phyloP scores from a whole-genome alignment of 176 grass and related monocot species.

The Alloteropsis semialata region DNA sequence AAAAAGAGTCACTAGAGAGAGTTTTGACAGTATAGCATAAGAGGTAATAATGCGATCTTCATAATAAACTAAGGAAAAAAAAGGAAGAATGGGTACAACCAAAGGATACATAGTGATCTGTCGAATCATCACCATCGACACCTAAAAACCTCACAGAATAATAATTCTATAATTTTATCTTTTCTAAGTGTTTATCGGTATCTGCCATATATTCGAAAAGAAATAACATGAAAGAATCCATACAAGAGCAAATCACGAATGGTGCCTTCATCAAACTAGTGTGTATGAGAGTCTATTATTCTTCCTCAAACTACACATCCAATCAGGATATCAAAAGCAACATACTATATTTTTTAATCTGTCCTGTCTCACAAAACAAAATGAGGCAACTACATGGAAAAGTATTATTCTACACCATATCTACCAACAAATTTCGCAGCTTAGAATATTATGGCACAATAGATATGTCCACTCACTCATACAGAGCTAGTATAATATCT shows the following conservation, averaged over 20 bases:
- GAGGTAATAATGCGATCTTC: not conserved
- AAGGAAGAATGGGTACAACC: not conserved
- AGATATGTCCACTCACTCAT: not conserved
- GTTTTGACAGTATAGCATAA: not conserved
- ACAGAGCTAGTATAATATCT: constrained; percentile 1
- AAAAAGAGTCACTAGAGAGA: not conserved
- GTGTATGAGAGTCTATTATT: not conserved
- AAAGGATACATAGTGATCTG: not conserved
- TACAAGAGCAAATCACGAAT: not conserved
- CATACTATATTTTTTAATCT: not conserved
- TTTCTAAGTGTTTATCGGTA: not conserved
- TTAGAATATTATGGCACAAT: not conserved
- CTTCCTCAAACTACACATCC: not conserved
- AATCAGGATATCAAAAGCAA: not conserved
- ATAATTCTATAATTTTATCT: not conserved
- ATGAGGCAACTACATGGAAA: not conserved
- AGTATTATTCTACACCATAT: not conserved
- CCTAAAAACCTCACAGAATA: not conserved
- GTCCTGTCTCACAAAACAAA: not conserved
- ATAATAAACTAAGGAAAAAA: constrained; percentile 19
- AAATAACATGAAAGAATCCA: not conserved
- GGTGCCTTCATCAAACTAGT: not conserved
- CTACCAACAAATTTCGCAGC: not conserved
- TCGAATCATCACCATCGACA: not conserved
- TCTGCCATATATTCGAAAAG: not conserved